Evolutionary conservation across 140 eudicot species (phyloP).

Genomic region (Flaveria floridana): DNA sequence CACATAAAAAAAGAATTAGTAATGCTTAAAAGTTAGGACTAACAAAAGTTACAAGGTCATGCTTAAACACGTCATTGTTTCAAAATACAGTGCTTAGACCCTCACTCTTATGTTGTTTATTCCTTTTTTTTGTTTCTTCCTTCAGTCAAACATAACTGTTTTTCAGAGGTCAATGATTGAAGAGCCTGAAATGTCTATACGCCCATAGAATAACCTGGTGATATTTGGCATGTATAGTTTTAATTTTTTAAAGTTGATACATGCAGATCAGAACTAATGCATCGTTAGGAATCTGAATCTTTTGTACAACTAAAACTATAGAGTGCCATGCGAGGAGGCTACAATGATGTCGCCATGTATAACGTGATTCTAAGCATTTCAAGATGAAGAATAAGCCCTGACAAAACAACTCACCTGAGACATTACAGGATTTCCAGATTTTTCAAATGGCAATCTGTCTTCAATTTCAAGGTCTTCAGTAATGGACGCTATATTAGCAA

Average conservation of each 20-base stretch:
- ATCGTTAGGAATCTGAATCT: neutral
- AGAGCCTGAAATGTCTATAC: neutral
- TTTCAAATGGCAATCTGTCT: constrained; percentile 64
- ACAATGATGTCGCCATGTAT: constrained; percentile 2
- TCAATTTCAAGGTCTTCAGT: constrained; percentile 52
- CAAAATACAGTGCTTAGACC: constrained; percentile 2
- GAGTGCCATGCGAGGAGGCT: constrained; percentile 21
- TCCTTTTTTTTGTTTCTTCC: neutral
- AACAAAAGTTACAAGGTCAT: neutral
- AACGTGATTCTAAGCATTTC: constrained; percentile 16
- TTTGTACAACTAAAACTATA: neutral
- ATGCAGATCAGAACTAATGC: neutral
- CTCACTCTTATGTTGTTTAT: constrained; percentile 12
- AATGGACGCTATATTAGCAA: constrained; percentile 48
- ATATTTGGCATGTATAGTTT: neutral
- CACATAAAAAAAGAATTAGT: neutral
- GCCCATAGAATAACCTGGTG: neutral
- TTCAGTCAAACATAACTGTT: constrained; percentile 14
- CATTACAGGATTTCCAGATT: constrained; percentile 90
- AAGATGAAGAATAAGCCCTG: constrained; percentile 4
- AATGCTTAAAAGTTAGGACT: neutral
- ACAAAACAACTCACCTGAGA: constrained; percentile 56
- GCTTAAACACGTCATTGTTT: constrained; percentile 18
- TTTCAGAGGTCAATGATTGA: neutral
- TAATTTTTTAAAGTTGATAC: neutral